phyloP scores from a whole-genome alignment of 306 rosid species.

The Pueraria montana region DNA sequence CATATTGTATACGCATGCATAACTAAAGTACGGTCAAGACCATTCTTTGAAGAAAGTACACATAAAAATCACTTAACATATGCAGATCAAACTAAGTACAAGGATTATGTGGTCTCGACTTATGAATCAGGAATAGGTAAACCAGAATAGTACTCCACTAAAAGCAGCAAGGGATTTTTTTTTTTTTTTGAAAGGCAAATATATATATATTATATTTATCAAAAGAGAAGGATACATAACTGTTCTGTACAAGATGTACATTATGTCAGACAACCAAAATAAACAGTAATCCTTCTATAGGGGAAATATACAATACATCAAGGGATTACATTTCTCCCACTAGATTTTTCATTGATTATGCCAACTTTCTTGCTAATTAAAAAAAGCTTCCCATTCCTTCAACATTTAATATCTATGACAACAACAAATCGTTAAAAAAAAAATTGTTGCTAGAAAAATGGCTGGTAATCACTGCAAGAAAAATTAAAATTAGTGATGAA shows the following conservation, averaged over 20 bases:
- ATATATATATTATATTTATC: no score
- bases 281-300: no score
- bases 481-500: no score
- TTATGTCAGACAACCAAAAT: no score
- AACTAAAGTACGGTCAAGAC: constrained; percentile 48
- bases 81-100: neutral
- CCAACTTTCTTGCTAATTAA: neutral
- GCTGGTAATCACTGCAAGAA: no score
- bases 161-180: neutral
- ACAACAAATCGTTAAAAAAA: no score
- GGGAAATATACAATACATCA: no score
- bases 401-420: no score
- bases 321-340: neutral
- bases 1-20: constrained; percentile 46
- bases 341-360: constrained; percentile 33
- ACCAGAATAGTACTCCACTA: neutral
- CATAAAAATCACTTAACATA: constrained; percentile 23
- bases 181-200: no score
- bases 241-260: no score
- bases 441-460: no score
- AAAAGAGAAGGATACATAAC: no score
- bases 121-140: neutral
- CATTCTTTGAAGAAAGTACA: constrained; percentile 41
- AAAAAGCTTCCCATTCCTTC: neutral
- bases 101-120: constrained; percentile 30